phyloP scores from a whole-genome alignment of 2,329 filamentous ascomycete species.

The Aspergillus terreus region DNA sequence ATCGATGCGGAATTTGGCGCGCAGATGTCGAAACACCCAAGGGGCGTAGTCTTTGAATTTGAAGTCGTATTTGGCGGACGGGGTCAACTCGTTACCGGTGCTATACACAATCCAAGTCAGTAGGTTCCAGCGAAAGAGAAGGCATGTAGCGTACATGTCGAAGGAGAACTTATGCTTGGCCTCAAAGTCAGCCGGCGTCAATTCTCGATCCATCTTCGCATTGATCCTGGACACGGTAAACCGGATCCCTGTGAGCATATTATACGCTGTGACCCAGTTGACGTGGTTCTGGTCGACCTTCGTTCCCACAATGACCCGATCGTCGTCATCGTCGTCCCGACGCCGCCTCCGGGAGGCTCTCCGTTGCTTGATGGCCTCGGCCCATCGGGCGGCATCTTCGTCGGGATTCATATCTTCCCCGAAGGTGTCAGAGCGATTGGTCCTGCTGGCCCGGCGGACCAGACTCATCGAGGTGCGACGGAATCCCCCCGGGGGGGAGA shows the following conservation, averaged over 20 bases:
- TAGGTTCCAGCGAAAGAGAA: conserved; percentile 16
- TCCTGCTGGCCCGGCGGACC: conserved; percentile 75
- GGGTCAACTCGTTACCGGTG: conserved; percentile 93
- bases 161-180: conserved; percentile 97
- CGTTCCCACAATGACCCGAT: conserved; percentile 84
- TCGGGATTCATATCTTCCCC: conserved; percentile 81
- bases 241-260: conserved; percentile 98
- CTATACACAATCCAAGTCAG: conserved; percentile 40
- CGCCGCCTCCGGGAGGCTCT: conserved; percentile 79
- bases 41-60: conserved; percentile 99
- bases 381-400: conserved; percentile 87
- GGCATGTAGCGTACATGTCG: conserved; percentile 68
- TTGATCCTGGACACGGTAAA: conserved; percentile 96
- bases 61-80: conserved; percentile 99
- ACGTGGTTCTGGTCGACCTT: conserved; percentile 97
- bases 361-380: conserved; percentile 89
- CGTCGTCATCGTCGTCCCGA: conserved; percentile 87
- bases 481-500: conserved; percentile 66
- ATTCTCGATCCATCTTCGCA: conserved; percentile 86
- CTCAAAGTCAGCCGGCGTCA: conserved; percentile 89
- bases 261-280: conserved; percentile 97
- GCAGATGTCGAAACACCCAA: conserved; percentile 94
- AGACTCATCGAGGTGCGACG: conserved; percentile 81
- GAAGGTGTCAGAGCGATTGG: conserved; percentile 77
- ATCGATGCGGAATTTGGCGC: conserved; percentile 82